Evolutionary conservation across 2,329 filamentous ascomycete genomes (phyloP).

Genomic region (Colletotrichum aenigma): DNA sequence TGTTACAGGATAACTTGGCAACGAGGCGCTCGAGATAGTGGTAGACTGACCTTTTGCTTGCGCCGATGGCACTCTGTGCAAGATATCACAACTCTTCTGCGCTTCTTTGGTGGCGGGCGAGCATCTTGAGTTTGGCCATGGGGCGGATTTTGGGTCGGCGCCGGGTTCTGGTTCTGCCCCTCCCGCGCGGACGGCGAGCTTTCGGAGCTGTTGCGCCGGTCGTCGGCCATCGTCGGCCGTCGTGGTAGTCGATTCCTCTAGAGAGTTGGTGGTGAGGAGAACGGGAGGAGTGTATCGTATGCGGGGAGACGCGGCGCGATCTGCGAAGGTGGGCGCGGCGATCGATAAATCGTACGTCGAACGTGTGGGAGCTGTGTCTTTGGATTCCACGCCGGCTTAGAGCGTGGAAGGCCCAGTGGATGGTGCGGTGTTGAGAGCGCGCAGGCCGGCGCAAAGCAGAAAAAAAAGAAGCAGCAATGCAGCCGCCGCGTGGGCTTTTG

Average conservation of each 20-base stretch:
- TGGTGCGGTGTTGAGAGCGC: neutral
- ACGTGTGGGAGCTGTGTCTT: neutral
- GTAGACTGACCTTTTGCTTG: conserved; percentile 56
- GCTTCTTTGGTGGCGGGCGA: conserved; percentile 54
- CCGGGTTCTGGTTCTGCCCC: neutral
- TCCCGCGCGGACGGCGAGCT: conserved; percentile 3
- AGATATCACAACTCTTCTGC: conserved; percentile 64
- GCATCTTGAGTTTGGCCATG: neutral
- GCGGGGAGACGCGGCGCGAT: neutral
- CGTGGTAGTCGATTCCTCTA: neutral
- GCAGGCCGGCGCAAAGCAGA: neutral
- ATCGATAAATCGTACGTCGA: neutral
- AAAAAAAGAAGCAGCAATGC: neutral
- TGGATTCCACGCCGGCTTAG: neutral
- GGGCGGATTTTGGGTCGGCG: neutral
- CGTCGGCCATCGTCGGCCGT: conserved; percentile 10
- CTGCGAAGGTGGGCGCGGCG: neutral
- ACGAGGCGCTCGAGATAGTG: neutral
- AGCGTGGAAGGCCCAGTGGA: neutral
- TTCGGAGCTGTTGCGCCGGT: conserved; percentile 7
- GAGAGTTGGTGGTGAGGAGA: neutral
- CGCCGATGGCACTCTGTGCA: conserved; percentile 69
- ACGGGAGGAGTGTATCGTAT: neutral
- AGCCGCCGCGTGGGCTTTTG: neutral
- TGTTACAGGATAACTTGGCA: neutral